Conservation (phyloP, 1,139 yeast genomes). For the Geotrichum candidum region DNA sequence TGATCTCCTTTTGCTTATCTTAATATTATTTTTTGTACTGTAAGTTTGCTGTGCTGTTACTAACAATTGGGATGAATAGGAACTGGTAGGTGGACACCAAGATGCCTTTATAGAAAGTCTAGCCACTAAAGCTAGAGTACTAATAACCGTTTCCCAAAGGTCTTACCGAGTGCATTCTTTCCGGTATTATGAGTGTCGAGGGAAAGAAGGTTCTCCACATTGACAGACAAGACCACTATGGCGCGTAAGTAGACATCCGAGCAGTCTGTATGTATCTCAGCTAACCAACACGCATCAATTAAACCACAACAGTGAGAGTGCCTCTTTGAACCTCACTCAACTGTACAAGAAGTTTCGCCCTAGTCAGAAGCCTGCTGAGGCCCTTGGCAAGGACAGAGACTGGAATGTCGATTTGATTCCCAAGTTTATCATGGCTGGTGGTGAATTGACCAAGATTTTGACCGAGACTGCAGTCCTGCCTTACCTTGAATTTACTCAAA, state of each 20-base stretch:
- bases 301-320: slow-evolving; percentile 45
- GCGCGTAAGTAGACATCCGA: slow-evolving; percentile 42
- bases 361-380: slow-evolving; percentile 54
- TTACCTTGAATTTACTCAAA: slow-evolving; percentile 92
- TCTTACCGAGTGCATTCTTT: slow-evolving; percentile 89
- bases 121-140: not conserved
- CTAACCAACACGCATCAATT: not conserved
- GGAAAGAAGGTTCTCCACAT: slow-evolving; percentile 95
- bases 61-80: slow-evolving; percentile 4
- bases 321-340: slow-evolving; percentile 55
- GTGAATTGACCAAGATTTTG: slow-evolving; percentile 91
- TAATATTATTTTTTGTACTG: not conserved
- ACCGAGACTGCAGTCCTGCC: slow-evolving; percentile 94
- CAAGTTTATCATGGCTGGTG: slow-evolving; percentile 94
- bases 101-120: not conserved
- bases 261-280: not conserved
- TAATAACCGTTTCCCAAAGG: slow-evolving; percentile 50
- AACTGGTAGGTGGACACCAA: slow-evolving; percentile 3
- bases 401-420: slow-evolving; percentile 98
- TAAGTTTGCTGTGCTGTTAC: not conserved
- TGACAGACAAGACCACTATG: slow-evolving; percentile 94
- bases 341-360: slow-evolving; percentile 43
- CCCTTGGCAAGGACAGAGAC: slow-evolving; percentile 86
- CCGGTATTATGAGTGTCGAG: slow-evolving; percentile 90
- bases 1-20: slow-evolving; percentile 11